phyloP scores from a whole-genome alignment of 768 basidiomycete genomes.

The Leccinum imitatum region DNA sequence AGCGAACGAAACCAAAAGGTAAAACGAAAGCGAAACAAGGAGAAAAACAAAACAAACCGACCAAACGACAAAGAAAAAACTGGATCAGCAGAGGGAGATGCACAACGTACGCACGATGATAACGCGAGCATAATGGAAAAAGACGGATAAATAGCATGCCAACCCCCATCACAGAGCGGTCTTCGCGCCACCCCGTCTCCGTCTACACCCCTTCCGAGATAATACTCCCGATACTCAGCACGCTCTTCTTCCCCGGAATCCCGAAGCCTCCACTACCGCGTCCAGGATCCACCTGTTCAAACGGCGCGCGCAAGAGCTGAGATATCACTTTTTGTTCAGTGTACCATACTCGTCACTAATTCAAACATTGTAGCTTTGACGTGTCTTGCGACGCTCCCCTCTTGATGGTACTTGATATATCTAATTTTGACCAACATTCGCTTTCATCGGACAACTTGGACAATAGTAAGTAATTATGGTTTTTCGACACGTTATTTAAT shows the following conservation, averaged over 20 bases:
- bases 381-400: conserved; percentile 1
- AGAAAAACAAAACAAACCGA: background rate
- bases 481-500: background rate
- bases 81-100: background rate
- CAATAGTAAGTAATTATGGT: background rate
- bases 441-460: conserved; percentile 2
- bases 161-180: background rate
- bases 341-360: conserved; percentile 8
- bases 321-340: conserved; percentile 18
- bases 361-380: conserved; percentile 19
- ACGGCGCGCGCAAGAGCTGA: conserved; percentile 33
- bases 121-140: background rate
- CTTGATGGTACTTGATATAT: conserved; percentile 1
- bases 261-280: conserved; percentile 13
- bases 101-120: conserved; percentile 3
- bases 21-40: background rate
- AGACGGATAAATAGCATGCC: background rate
- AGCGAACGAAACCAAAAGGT: background rate
- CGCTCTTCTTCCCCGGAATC: conserved; percentile 54
- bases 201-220: conserved; percentile 47
- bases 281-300: conserved; percentile 29
- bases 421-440: background rate
- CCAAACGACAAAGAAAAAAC: background rate
- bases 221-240: conserved; percentile 68
- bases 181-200: background rate